phyloP scores from a whole-genome alignment of 139 green algal genomes.

The Volvox reticuliferus region DNA sequence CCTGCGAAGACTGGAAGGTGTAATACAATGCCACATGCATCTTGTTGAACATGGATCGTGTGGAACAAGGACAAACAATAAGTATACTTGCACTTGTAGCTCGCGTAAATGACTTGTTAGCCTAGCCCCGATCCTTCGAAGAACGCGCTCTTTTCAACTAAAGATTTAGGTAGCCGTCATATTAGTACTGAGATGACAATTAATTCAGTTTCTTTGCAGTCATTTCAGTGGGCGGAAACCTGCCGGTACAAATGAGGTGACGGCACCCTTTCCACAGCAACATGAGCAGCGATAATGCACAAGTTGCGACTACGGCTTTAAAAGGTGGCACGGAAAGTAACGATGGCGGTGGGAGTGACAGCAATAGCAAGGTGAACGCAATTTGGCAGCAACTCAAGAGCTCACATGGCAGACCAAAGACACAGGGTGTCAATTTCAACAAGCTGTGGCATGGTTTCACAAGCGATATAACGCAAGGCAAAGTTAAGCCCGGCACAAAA shows the following conservation, averaged over 20 bases:
- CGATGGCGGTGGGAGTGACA: not conserved
- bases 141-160: no score
- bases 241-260: no score
- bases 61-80: not conserved
- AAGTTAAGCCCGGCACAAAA: not conserved
- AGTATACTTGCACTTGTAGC: not conserved
- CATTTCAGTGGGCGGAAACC: no score
- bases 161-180: no score
- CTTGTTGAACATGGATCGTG: not conserved
- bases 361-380: conserved; percentile 29
- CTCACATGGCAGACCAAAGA: not conserved
- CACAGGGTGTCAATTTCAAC: conserved; percentile 31
- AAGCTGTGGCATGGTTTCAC: conserved; percentile 50
- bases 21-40: not conserved
- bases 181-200: no score
- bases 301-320: not conserved
- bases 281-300: conserved; percentile 3
- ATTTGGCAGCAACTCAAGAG: conserved; percentile 47
- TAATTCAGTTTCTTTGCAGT: no score
- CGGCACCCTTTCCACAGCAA: not conserved
- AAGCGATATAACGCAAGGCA: conserved; percentile 13
- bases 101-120: no score
- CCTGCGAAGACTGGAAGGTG: not conserved
- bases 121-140: no score
- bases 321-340: not conserved